Evolutionary conservation across 2,329 filamentous ascomycete genomes (phyloP).

Genomic region (Calonectria fujianensis): DNA sequence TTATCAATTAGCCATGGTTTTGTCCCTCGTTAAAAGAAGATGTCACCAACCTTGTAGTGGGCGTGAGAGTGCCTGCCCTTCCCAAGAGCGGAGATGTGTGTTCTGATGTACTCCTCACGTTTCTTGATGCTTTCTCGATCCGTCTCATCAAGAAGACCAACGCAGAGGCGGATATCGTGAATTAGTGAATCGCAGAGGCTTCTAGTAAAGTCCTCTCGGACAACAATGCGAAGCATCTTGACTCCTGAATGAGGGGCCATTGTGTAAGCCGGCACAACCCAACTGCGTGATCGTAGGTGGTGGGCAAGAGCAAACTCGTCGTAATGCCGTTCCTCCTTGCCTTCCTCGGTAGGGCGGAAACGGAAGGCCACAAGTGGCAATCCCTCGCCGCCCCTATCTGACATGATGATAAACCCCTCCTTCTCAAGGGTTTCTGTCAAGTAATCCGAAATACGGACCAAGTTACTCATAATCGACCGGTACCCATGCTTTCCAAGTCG

Average conservation of each 20-base stretch:
- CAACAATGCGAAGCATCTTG: constrained; percentile 94
- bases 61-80: constrained; percentile 71
- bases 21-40: neutral
- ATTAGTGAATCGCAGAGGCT: constrained; percentile 87
- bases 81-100: constrained; percentile 71
- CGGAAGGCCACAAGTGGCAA: constrained; percentile 94
- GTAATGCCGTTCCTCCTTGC: constrained; percentile 73
- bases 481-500: constrained; percentile 95
- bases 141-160: constrained; percentile 82
- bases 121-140: constrained; percentile 82
- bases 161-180: constrained; percentile 84
- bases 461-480: constrained; percentile 93
- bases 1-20: constrained; percentile 30
- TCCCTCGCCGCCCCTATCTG: constrained; percentile 84
- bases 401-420: constrained; percentile 92
- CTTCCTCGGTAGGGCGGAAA: constrained; percentile 74
- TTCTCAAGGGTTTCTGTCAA: constrained; percentile 82
- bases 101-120: constrained; percentile 79
- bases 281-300: constrained; percentile 88
- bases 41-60: constrained; percentile 66
- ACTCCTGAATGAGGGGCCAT: constrained; percentile 95
- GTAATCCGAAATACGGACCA: constrained; percentile 93
- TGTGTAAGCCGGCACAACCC: constrained; percentile 97
- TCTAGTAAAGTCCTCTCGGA: constrained; percentile 93
- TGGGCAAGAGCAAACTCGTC: constrained; percentile 89